Base-by-base conservation (phyloP, 2,329 filamentous ascomycete genomes). In the Ceratocystis cubensis region DNA sequence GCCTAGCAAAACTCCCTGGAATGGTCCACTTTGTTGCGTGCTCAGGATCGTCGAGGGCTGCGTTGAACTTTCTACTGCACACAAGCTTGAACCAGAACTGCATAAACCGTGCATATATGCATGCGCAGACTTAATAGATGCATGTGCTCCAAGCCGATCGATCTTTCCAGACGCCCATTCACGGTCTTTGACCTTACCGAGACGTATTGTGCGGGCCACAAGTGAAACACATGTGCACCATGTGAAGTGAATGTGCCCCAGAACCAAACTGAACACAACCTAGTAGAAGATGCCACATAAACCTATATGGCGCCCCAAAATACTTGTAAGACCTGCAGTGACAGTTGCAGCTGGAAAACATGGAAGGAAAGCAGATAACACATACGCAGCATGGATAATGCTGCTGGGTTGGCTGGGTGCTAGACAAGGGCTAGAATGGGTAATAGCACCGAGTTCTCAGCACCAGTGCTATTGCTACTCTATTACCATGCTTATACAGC, bases 321-420 rank as follows among this genome's bases (percentile, higher is more conserved):
- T 30, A 30, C 20, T n/a, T 22, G 41, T 48, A 44, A 63, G 61
- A 63, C 61, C 41, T 63, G 33, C 61, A 63, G 61, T 63, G 61
- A 46, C 61, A 63, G 61, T 30, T 63, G 45, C 61, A 63, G 61
- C 61, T 63, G 61, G 61, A 41, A 63, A 48, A 25, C 45, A 48
- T 48, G n/a, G 37, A 45, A 50, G n/a, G 30, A 62, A 22, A 17
- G 3, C 17, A 33, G 30, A n/a, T 3, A n/a, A 25, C 22, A 20
- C 8, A 50, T 20, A 10, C 46, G 46, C 46, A 20, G 37, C 46
- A 20, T 25, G 46, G n/a, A 22, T 20, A 5, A 6, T 50, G 20
- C 17, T 50, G n/a, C 46, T 50, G 45, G 45, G 6, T 7, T 5
- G n/a, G 46, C 46, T 50, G 37, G 10, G 10, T 41, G 37, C 46